Evolutionary conservation across 139 green algal species (phyloP), one percentile per base, ranked within the genome.

Genomic region (Chlamydomonas sp.): DNA sequence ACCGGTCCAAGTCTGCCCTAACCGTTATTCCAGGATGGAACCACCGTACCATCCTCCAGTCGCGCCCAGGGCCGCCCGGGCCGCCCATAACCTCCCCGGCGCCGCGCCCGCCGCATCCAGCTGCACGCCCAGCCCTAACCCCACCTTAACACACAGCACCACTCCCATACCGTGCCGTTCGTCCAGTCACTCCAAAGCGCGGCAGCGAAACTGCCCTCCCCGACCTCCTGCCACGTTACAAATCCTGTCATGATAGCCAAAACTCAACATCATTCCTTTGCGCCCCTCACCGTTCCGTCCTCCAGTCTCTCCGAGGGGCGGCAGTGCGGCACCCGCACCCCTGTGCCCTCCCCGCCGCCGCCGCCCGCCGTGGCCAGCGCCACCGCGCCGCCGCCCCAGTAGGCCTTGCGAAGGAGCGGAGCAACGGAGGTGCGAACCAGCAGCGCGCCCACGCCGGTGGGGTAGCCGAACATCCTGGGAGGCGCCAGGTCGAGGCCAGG

Each of bases 391-490:
- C 95, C 95, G 64, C 94, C 95, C 93, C 94, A 97, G 89, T 95
- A 97, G 58, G 91, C 85, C 79, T 85, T 15, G 1, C 7, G 73
- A 58, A 96, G 84, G 80, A 93, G 68, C 16, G 94, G 88, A 67
- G 91, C 88, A 15, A 89, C 83, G 66, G 91, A 90, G 10, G 89
- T 90, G 59, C 92, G 89, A 49, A 95, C 89, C 49, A 97, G 89
- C 66, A 96, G 92, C 17, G 93, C 93, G 20, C 93, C 93, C 31
- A 95, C 62, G 66, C 92, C 94, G 1, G 95, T 96, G 49, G 95
- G 95, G 85, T 94, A 97, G 8, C 94, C 95, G 78, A 97, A 97
- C 88, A 97, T 95, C 84, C 92, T 94, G 88, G 5, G n/a, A 3
- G 18, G 5, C 31, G 31, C 31, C 31, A 49, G 31, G 31, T 49